Evolutionary conservation across 139 green algal genomes (phyloP), one percentile per base, ranked within the genome.

Genomic region (Pycnococcus provasolii): DNA sequence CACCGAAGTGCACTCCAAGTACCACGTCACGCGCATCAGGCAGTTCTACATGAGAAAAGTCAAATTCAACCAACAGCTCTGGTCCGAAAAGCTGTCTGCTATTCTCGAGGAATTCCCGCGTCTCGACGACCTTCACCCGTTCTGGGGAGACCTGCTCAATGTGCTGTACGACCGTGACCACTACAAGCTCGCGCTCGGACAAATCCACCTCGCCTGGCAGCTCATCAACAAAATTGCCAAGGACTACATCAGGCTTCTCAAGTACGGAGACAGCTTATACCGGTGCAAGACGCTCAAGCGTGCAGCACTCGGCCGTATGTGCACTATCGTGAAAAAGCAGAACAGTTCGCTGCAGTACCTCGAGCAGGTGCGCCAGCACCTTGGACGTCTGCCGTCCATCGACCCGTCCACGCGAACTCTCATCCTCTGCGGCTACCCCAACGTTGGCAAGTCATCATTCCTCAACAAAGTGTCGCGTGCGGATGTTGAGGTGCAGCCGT

Each of bases 31-130:
- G 68, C 81, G 94, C 52, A 97, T 99, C 67, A 81, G 94, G n/a
- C 81, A 90, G 72, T 99, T 99, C 61, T 99, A 99, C 81, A 99
- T 98, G 93, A 88, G 92, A 63, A 99, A 98, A 78, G 91, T 94
- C 39, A 85, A 96, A 72, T 93, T 87, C 68, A 97, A 92, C 3
- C 85, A 92, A 68, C 63, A 67, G n/a, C 96, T 79, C 66, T 98
- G 89, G 87, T 81, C 96, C 72, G 94, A 99, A 45, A 88, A 86
- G 72, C 79, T 98, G 2, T 82, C 82, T 1, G 76, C 77, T 7
- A 97, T 99, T 54, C 65, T 99, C 55, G 88, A 96, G 2, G 91
- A 96, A 74, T 99, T 99, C 68, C 93, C 94, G 4, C 71, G 72
- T 15, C 79, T 97, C 13, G 91, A 99, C 71, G 92, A 98, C 60